A percentile compares a stretch with the other conserved stretches of the same genome.
Conservation (phyloP, 805 yeast species). For the Osmozyma mogii region DNA sequence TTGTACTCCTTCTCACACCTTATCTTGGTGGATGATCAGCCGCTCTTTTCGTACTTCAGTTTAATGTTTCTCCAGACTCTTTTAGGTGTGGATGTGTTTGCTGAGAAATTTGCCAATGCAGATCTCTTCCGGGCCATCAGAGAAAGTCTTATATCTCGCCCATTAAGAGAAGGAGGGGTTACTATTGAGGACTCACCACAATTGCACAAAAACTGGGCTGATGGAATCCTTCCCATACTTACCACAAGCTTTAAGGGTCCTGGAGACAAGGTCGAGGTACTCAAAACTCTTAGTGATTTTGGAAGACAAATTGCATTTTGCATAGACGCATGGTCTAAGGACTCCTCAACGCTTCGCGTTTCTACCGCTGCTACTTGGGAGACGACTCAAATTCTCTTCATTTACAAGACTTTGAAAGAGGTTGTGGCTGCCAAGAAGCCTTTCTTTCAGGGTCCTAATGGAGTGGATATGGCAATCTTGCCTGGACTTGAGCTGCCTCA, state of each 20-base stretch:
- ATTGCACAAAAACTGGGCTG: constrained; percentile 77
- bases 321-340: constrained; percentile 60
- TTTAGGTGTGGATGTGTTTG: constrained; percentile 51
- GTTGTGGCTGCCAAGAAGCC: constrained; percentile 44
- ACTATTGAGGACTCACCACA: constrained; percentile 44
- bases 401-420: constrained; percentile 49
- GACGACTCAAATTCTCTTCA: constrained; percentile 51
- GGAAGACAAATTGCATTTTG: constrained; percentile 58
- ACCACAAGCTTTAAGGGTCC: constrained; percentile 55
- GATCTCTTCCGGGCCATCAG: constrained; percentile 61
- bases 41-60: constrained; percentile 64
- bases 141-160: constrained; percentile 65
- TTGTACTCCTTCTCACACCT: constrained; percentile 63
- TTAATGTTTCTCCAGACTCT: constrained; percentile 64
- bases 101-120: constrained; percentile 53
- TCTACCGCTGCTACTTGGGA: constrained; percentile 31
- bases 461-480: constrained; percentile 25
- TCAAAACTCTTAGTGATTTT: constrained; percentile 56
- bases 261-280: constrained; percentile 54
- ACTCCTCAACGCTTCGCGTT: constrained; percentile 35
- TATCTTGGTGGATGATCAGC: constrained; percentile 52
- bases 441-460: constrained; percentile 14
- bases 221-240: constrained; percentile 67
- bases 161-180: constrained; percentile 60
- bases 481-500: constrained; percentile 58